Evolutionary conservation across 2,329 filamentous ascomycete genomes (phyloP).

Genomic region (Alternaria brassicae): DNA sequence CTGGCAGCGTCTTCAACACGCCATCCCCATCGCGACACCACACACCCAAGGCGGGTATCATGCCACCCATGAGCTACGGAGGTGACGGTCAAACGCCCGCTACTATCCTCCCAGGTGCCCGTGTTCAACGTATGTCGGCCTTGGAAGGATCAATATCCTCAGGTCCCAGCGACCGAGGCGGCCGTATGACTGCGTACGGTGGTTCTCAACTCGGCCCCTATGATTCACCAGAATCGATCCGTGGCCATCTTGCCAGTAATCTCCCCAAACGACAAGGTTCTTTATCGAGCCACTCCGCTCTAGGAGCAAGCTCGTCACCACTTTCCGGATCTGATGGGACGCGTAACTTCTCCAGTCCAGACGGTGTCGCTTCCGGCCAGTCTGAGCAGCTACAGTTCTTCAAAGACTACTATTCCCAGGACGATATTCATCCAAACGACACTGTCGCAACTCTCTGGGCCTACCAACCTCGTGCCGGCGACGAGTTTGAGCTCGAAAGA

Average conservation of each 20-base stretch:
- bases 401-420: conserved; percentile 98
- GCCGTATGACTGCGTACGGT: conserved; percentile 31
- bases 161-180: conserved; percentile 48
- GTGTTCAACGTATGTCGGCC: conserved; percentile 95
- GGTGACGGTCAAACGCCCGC: conserved; percentile 49
- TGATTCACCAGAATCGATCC: conserved; percentile 74
- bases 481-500: conserved; percentile 91
- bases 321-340: conserved; percentile 55
- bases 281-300: conserved; percentile 80
- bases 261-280: conserved; percentile 79
- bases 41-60: conserved; percentile 34
- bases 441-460: conserved; percentile 93
- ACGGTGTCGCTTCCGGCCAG: conserved; percentile 83
- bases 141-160: conserved; percentile 74
- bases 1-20: conserved; percentile 85
- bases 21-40: conserved; percentile 70
- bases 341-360: conserved; percentile 82
- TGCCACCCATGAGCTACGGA: conserved; percentile 53
- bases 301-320: conserved; percentile 75
- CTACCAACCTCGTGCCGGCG: conserved; percentile 89
- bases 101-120: conserved; percentile 76
- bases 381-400: conserved; percentile 96
- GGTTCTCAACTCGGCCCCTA: conserved; percentile 41
- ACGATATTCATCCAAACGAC: conserved; percentile 92
- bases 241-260: conserved; percentile 48